Evolutionary conservation across 371 early-diverging fungal genomes (phyloP), one percentile per base, ranked within the genome.

Genomic region (Circinella minor): DNA sequence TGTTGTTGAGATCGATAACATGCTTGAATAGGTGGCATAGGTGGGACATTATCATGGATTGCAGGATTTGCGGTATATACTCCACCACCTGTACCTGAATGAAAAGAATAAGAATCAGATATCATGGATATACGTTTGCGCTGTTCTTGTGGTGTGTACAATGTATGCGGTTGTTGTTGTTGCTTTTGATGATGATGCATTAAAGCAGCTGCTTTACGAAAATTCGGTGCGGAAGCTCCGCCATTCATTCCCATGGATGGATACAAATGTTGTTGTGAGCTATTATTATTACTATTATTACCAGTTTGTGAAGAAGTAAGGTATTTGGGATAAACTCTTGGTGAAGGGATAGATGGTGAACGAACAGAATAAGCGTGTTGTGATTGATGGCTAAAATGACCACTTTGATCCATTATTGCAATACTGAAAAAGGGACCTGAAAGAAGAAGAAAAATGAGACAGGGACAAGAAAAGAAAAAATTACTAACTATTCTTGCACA

Each of bases 271-370:
- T 51, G 36, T 38, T 49, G 37, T 37, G 47, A 34, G 6, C 9
- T 43, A 43, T 43, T 11, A 43, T 43, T 6, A 43, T 11, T 47
- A 7, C 65, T 9, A 14, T 15, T 8, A 54, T 18, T 18, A 54
- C 43, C 36, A 38, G 57, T 27, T 27, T 27, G 27, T 27, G 27
- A 27, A 27, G 27, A 27, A 27, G 57, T 1, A 34, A 27, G 34
- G 27, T 27, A 57, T 6, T 7, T 34, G 10, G 65, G 65, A 65
- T 65, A 49, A 37, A 65, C 37, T 47, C 65, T 18, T 38, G 65
- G 54, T 51, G 65, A 65, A 15, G 65, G n/a, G n/a, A 65, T 20
- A 18, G 65, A 65, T 15, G 65, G 65, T 18, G 65, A 65, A 51
- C 49, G 36, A 37, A 48, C 65, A 63, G 63, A 63, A 15, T 63